These are phyloP conservation scores for Glycine soja DNA, from an alignment of 306 rosid genomes.

Conservation along the genomic window DNA sequence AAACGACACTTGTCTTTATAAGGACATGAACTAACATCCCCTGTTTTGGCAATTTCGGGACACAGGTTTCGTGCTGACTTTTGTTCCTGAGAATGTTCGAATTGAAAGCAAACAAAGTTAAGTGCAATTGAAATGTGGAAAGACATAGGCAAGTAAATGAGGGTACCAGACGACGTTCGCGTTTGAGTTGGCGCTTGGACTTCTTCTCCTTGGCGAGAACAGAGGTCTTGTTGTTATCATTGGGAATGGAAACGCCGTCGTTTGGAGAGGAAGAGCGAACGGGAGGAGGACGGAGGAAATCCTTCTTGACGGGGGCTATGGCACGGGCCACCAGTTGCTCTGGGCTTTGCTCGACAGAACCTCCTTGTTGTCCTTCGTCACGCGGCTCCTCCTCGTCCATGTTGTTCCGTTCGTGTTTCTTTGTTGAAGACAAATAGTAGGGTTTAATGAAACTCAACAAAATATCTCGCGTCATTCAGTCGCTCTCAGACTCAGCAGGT, in stretches of 20 bases:
- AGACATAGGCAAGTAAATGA: neutral
- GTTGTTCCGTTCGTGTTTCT: neutral
- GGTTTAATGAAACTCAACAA: neutral
- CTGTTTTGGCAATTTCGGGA: conserved; percentile 74
- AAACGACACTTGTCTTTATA: conserved; percentile 83
- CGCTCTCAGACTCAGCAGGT: too few species aligned
- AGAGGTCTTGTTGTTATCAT: conserved; percentile 42
- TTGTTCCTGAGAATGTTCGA: conserved; percentile 57
- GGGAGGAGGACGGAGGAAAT: conserved; percentile 75
- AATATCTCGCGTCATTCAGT: neutral
- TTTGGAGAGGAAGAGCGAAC: conserved; percentile 48
- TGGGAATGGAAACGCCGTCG: conserved; percentile 47
- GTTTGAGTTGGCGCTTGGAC: conserved; percentile 95
- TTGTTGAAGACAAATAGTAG: too few species aligned
- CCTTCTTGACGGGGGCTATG: conserved; percentile 80
- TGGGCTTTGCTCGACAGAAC: conserved; percentile 46
- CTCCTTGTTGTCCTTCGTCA: neutral
- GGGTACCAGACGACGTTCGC: conserved; percentile 82
- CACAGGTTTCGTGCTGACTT: conserved; percentile 70
- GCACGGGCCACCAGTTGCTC: conserved; percentile 77
- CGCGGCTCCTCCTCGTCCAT: conserved; percentile 38
- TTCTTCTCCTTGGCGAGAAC: conserved; percentile 74
- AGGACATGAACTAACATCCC: conserved; percentile 73
- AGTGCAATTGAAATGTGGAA: neutral
- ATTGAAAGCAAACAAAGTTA: too few species aligned